These are phyloP conservation scores for Chlorella sp. DNA, from an alignment of 139 green algal species.

Conservation along the genomic window DNA sequence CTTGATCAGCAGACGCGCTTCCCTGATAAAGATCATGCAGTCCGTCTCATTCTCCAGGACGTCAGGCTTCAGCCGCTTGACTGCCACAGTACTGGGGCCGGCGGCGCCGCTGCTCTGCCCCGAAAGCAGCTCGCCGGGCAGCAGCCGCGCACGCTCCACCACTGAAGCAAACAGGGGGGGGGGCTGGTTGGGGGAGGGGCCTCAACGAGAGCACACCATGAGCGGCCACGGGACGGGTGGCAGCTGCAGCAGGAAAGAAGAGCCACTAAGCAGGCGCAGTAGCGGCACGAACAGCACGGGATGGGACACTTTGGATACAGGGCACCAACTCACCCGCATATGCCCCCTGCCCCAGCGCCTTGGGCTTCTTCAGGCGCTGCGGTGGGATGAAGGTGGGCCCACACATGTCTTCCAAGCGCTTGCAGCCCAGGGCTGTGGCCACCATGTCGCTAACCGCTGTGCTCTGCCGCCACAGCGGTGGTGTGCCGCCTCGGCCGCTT, in stretches of 20 bases:
- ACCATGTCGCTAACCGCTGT: not conserved
- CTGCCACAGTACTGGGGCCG: not conserved
- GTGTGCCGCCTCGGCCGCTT: not conserved
- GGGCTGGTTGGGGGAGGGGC: not conserved
- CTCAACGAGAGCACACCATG: not conserved
- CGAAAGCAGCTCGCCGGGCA: not conserved
- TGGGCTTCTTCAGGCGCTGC: not conserved
- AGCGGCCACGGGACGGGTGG: not conserved
- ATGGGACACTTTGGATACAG: no score
- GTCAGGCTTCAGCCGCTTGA: conserved; percentile 18
- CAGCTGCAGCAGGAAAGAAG: not conserved
- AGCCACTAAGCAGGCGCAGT: no score
- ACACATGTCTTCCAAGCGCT: not conserved
- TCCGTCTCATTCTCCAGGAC: conserved; percentile 1
- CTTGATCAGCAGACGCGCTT: conserved; percentile 23
- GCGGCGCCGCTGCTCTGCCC: not conserved
- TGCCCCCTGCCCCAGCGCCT: conserved; percentile 21
- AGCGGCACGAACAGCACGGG: no score
- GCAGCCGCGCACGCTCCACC: conserved; percentile 6
- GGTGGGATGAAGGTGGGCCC: conserved; percentile 5
- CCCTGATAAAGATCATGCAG: not conserved
- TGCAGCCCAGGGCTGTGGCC: not conserved
- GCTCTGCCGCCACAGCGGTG: not conserved
- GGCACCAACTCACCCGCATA: conserved; percentile 10
- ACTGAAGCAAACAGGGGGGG: not conserved